A percentile compares a stretch with the other conserved stretches of the same genome.
Conservation (phyloP, 805 yeast genomes). For the Kuraishia borneana region DNA sequence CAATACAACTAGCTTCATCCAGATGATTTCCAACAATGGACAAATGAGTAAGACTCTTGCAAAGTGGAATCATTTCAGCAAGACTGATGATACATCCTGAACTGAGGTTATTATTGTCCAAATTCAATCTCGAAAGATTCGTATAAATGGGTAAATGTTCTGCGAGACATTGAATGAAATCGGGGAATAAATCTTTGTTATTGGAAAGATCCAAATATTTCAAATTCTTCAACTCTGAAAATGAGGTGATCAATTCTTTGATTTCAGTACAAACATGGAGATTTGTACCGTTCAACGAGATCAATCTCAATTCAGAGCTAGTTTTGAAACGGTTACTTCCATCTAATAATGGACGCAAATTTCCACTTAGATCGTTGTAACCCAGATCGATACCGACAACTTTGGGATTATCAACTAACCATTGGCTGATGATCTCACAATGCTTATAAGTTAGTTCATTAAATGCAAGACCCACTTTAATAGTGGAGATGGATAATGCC, state of each 20-base stretch:
- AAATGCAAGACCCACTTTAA: conserved; percentile 67
- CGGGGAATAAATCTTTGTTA: conserved; percentile 57
- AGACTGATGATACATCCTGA: conserved; percentile 45
- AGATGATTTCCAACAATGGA: conserved; percentile 57
- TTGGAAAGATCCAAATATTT: conserved; percentile 69
- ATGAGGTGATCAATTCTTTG: conserved; percentile 32
- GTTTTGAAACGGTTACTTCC: conserved; percentile 9
- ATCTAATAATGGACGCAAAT: conserved; percentile 26
- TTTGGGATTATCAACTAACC: conserved; percentile 36
- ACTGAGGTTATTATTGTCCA: conserved; percentile 57
- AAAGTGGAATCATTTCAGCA: conserved; percentile 59
- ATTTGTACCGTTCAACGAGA: conserved; percentile 59
- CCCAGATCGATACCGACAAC: conserved; percentile 75
- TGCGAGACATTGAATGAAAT: conserved; percentile 42
- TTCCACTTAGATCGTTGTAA: conserved; percentile 54
- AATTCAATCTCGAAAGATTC: conserved; percentile 50
- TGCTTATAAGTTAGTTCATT: conserved; percentile 57
- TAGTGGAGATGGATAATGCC: conserved; percentile 45
- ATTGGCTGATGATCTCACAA: conserved; percentile 39
- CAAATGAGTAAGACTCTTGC: conserved; percentile 54
- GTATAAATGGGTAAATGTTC: conserved; percentile 61
- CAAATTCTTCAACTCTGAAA: conserved; percentile 45
- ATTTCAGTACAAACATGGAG: conserved; percentile 40
- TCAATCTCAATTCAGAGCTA: conserved; percentile 25
- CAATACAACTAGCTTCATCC: conserved; percentile 48